Conservation (phyloP, 768 basidiomycete species). For the Xanthoconium purpureum region DNA sequence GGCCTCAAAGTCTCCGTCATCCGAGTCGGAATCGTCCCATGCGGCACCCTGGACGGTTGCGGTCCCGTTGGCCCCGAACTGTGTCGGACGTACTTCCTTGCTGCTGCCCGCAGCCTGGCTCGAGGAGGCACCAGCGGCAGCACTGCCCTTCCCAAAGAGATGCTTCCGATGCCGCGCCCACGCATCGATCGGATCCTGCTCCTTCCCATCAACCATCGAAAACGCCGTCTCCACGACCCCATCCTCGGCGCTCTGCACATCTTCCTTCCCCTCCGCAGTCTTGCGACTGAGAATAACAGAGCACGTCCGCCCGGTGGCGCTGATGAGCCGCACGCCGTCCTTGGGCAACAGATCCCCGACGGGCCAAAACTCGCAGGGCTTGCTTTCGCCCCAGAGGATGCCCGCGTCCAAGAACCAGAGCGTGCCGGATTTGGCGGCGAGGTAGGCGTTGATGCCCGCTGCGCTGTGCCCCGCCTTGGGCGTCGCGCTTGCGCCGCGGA, state of each 20-base stretch:
- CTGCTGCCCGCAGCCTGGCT: neutral
- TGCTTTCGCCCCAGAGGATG: constrained; percentile 71
- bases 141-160: constrained; percentile 46
- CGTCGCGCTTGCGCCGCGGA: constrained; percentile 51
- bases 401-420: constrained; percentile 71
- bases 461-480: constrained; percentile 39
- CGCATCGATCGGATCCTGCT: constrained; percentile 59
- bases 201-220: constrained; percentile 66
- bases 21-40: constrained; percentile 33
- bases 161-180: constrained; percentile 63
- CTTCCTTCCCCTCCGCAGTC: neutral
- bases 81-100: constrained; percentile 3
- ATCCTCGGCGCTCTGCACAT: constrained; percentile 32
- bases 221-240: constrained; percentile 63
- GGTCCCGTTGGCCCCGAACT: constrained; percentile 8
- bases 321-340: constrained; percentile 53
- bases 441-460: constrained; percentile 66
- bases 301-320: constrained; percentile 66
- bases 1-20: constrained; percentile 36
- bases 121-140: neutral
- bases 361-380: constrained; percentile 76
- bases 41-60: constrained; percentile 18
- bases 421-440: constrained; percentile 66
- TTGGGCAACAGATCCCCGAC: constrained; percentile 53
- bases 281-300: constrained; percentile 53